A percentile compares a stretch with the other conserved stretches of the same genome.
phyloP scores from a whole-genome alignment of 2,329 filamentous ascomycete genomes.

The Nemania serpens region DNA sequence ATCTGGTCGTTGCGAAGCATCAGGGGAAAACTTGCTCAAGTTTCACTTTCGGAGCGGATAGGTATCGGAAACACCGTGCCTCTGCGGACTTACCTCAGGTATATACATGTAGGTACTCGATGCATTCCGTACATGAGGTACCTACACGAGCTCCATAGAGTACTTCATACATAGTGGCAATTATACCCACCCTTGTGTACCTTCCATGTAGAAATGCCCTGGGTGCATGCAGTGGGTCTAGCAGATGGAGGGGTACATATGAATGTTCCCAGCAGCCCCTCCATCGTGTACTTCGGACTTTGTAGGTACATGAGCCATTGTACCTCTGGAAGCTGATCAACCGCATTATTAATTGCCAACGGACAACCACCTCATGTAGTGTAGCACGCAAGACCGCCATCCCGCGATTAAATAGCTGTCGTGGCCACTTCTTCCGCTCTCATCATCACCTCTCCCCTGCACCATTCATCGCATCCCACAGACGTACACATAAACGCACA shows the following conservation, averaged over 20 bases:
- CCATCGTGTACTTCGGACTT: neutral
- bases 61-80: too few species aligned
- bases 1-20: constrained; percentile 11
- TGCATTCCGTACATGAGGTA: too few species aligned
- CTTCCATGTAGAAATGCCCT: too few species aligned
- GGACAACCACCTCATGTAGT: neutral
- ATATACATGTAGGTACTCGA: too few species aligned
- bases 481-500: too few species aligned
- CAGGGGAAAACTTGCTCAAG: constrained; percentile 32
- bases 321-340: neutral
- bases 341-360: constrained; percentile 26
- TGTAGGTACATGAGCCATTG: too few species aligned
- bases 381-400: constrained; percentile 9
- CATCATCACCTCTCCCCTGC: neutral
- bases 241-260: neutral
- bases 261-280: neutral
- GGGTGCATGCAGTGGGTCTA: neutral
- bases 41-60: constrained; percentile 31
- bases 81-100: too few species aligned
- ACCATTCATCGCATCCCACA: neutral
- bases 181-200: too few species aligned
- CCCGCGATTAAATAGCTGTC: constrained; percentile 15
- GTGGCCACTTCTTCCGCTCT: constrained; percentile 11
- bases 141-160: too few species aligned
- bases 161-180: too few species aligned